Evolutionary conservation across 1,139 yeast species (phyloP), one percentile per base, ranked within the genome.

Genomic region (Kazachstania sp.): DNA sequence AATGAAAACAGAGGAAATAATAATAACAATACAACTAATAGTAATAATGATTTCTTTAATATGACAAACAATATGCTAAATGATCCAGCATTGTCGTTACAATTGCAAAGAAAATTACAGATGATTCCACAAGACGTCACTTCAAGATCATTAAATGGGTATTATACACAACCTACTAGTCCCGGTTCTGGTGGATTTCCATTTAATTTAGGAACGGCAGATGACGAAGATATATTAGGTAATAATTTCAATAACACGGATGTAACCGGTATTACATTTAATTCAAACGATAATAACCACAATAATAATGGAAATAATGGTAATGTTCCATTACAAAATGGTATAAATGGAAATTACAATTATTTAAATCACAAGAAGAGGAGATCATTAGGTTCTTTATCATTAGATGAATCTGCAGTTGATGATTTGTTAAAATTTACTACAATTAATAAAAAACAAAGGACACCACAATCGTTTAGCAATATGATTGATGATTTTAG

Each of bases 101-200:
- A 60, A 38, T 46, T 60, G 42, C 59, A 57, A 40, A 56, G 54
- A 44, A 48, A 57, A 41, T 45, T 59, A 32, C 62, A 56, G 45
- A 55, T 50, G 38, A 50, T 60, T 5, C 55, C 59, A 16, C 64
- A 61, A 45, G 63, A 57, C 37, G 50, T 51, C n/a, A 50, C 46
- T 36, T 56, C 60, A 8, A 46, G 60, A 38, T 56, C 62, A 4
- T 46, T 57, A 19, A 57, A 55, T 45, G 63, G 62, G 6, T 59
- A 58, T 49, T 59, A 60, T 42, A 59, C 64, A 13, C 61, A 59
- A 42, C 65, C 65, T 9, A 59, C 62, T 2, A 58, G 63, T 46
- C 64, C 65, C 9, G 60, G 60, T 9, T 41, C 37, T 13, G 37
- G 39, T 18, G 44, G 45, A 11, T 44, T 45, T 26, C 43, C 46